Evolutionary conservation across 306 rosid genomes (phyloP), one percentile per base, ranked within the genome.

Genomic region (Cucurbita ficifolia): DNA sequence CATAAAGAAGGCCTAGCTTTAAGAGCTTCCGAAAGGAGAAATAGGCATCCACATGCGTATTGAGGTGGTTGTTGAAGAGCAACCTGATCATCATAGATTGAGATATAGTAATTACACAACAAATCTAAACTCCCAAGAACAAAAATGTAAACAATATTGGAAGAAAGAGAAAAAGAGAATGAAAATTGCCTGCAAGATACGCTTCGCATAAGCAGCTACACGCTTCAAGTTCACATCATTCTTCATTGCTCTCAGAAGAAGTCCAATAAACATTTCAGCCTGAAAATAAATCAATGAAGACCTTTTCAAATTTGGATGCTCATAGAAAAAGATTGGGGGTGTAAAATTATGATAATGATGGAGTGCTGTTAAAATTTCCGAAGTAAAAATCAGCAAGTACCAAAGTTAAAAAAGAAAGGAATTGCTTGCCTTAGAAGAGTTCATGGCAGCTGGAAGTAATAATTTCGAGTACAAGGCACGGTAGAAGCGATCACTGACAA

Each of bases 61-160:
- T 91, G 99, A 54, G 99, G 92, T 2, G 96, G 97, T 84, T 91
- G 97, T 80, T 94, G 99, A 79, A 94, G 97, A 4, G 97, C 91
- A 46, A 94, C 76, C 99, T 94, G 96, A 73, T 74, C 49, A 58
- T 76, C 43, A 58, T 49, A 59, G 22, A 36, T 70, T 61, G 12
- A 70, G 29, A 18, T 42, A 33, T 19, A 38, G 7, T 43, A 56
- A 73, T 35, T 38, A 46, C 46, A 40, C n/a, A 80, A 21, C 16
- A n/a, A 49, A 13, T 69, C 50, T 39, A 18, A 38, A 38, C 11
- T 21, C 36, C 0, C 48, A 67, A 24, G 73, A 45, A 35, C 73
- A 67, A 69, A 63, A 63, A 38, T 5, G 6, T 21, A 24, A 6
- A 68, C 14, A 4, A 68, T 8, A 22, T 14, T 6, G 22, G 14